These are phyloP conservation scores for Hemisphaericaspora nanyangensis DNA, from an alignment of 805 yeast genomes.

Conservation along the genomic window DNA sequence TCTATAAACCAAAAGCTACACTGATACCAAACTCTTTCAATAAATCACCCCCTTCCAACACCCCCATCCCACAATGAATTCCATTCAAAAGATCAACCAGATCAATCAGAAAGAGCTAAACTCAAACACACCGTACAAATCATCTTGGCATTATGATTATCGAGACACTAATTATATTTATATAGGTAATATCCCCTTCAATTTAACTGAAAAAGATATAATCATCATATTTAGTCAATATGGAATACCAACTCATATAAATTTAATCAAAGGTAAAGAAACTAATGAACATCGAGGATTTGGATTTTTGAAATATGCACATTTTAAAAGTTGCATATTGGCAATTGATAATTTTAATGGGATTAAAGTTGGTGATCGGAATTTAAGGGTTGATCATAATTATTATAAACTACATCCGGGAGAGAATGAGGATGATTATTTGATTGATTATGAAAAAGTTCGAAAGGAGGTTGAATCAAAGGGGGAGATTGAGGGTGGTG, in stretches of 20 bases:
- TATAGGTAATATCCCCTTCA: slow-evolving; percentile 67
- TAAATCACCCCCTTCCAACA: background rate
- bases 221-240: slow-evolving; percentile 80
- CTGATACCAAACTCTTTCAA: no score
- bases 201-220: slow-evolving; percentile 71
- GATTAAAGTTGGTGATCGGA: slow-evolving; percentile 45
- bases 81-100: slow-evolving; percentile 43
- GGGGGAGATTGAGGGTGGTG: slow-evolving; percentile 3
- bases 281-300: slow-evolving; percentile 45
- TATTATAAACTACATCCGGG: slow-evolving; percentile 53
- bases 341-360: slow-evolving; percentile 92
- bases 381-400: slow-evolving; percentile 66
- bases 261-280: slow-evolving; percentile 60
- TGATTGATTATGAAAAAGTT: slow-evolving; percentile 20
- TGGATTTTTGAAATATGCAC: slow-evolving; percentile 80
- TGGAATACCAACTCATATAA: slow-evolving; percentile 79
- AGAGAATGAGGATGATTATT: slow-evolving; percentile 44
- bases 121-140: slow-evolving; percentile 51
- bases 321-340: slow-evolving; percentile 71
- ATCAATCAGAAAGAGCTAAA: slow-evolving; percentile 67
- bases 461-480: slow-evolving; percentile 11
- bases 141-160: slow-evolving; percentile 91
- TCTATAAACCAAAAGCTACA: background rate
- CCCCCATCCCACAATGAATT: slow-evolving; percentile 25
- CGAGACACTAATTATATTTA: slow-evolving; percentile 70